These are phyloP conservation scores for Tetracladium maxilliforme DNA, from an alignment of 2,329 filamentous ascomycete genomes.

Conservation along the genomic window DNA sequence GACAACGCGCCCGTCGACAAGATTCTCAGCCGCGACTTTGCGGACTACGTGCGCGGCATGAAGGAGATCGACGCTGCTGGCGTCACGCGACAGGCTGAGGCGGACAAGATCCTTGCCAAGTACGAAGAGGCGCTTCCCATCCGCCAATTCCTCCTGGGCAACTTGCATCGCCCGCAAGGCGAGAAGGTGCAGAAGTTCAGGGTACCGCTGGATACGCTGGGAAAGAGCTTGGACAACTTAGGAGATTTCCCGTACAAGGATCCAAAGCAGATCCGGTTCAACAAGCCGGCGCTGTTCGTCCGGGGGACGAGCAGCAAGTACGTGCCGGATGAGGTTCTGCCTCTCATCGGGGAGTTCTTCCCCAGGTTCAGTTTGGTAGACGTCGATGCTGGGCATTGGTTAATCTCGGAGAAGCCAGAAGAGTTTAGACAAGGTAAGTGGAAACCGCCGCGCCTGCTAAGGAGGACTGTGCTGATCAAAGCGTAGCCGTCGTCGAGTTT, in stretches of 20 bases:
- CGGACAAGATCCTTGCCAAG: conserved; percentile 61
- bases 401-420: conserved; percentile 78
- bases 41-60: conserved; percentile 74
- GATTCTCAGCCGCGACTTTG: conserved; percentile 59
- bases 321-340: conserved; percentile 65
- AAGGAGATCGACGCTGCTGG: conserved; percentile 56
- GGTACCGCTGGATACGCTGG: conserved; percentile 62
- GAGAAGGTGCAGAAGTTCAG: conserved; percentile 54
- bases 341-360: conserved; percentile 71
- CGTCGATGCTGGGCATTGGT: conserved; percentile 72
- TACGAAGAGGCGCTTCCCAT: conserved; percentile 65
- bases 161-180: conserved; percentile 45
- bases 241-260: conserved; percentile 76
- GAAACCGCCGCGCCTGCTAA: background rate
- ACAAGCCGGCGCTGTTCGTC: conserved; percentile 69
- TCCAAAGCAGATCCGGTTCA: conserved; percentile 51
- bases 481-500: conserved; percentile 49
- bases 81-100: conserved; percentile 58
- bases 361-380: conserved; percentile 60
- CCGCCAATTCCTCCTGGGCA: conserved; percentile 84
- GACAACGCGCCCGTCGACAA: conserved; percentile 88
- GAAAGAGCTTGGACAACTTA: conserved; percentile 52
- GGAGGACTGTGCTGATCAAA: background rate
- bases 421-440: conserved; percentile 57
- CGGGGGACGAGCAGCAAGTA: conserved; percentile 66